Evolutionary conservation across 148 eudicot species (phyloP).

Genomic region (Selenicereus undatus): DNA sequence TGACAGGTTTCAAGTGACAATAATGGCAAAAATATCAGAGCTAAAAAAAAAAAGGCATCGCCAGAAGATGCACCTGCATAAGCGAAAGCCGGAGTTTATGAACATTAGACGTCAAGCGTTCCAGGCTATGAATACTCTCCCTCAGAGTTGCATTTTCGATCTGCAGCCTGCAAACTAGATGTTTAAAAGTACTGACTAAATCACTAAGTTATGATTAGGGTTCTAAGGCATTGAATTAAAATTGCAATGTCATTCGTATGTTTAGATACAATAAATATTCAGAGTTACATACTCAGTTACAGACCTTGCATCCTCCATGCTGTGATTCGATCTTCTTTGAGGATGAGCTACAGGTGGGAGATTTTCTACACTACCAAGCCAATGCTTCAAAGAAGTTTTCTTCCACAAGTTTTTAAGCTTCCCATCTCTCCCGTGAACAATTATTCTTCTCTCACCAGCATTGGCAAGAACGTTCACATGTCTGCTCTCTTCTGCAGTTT

Average conservation of each 20-base stretch:
- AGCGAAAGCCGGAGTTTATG: conserved; percentile 69
- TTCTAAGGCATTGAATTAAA: background rate
- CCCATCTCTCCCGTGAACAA: conserved; percentile 54
- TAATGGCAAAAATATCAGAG: background rate
- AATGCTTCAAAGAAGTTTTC: conserved; percentile 57
- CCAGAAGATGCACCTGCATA: conserved; percentile 49
- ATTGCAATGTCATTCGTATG: background rate
- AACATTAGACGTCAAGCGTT: conserved; percentile 69
- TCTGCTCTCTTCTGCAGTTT: conserved; percentile 29
- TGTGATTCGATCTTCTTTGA: conserved; percentile 31
- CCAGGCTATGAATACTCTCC: conserved; percentile 86
- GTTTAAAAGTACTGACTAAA: background rate
- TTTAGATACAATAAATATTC: background rate
- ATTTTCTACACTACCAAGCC: conserved; percentile 47
- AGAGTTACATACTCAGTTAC: background rate
- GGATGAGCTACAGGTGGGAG: conserved; percentile 31
- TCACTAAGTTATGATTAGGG: conserved; percentile 2
- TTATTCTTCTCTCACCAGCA: conserved; percentile 37
- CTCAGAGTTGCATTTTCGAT: conserved; percentile 84
- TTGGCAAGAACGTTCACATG: conserved; percentile 36
- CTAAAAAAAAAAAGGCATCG: background rate
- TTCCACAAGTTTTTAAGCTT: conserved; percentile 61
- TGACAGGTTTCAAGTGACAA: background rate
- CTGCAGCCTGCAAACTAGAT: conserved; percentile 32
- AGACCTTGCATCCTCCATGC: conserved; percentile 78